A percentile compares a stretch with the other conserved stretches of the same genome.
Evolutionary conservation across 2,329 filamentous ascomycete species (phyloP).

Genomic region (Calonectria honghensis): DNA sequence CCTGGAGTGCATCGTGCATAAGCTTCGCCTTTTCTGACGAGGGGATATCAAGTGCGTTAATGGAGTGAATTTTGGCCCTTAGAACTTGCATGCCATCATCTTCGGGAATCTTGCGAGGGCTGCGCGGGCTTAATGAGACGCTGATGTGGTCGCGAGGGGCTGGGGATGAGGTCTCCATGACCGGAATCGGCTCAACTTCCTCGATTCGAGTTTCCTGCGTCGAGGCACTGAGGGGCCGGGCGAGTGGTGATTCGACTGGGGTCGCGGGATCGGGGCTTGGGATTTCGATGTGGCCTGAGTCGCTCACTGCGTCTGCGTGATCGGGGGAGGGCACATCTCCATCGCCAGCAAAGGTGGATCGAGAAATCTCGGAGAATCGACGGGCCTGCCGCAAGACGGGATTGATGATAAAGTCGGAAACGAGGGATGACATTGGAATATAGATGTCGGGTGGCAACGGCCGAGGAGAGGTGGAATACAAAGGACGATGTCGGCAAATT

Average conservation of each 20-base stretch:
- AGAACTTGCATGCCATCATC: slow-evolving; percentile 86
- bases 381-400: slow-evolving; percentile 80
- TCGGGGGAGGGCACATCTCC: slow-evolving; percentile 55
- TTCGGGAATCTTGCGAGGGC: slow-evolving; percentile 74
- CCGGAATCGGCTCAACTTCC: slow-evolving; percentile 49
- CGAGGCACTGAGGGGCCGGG: slow-evolving; percentile 59
- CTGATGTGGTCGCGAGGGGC: slow-evolving; percentile 59
- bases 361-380: slow-evolving; percentile 74
- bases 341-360: slow-evolving; percentile 61
- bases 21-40: slow-evolving; percentile 80
- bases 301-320: slow-evolving; percentile 52
- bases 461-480: slow-evolving; percentile 26
- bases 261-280: slow-evolving; percentile 47
- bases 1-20: slow-evolving; percentile 83
- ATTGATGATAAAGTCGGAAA: slow-evolving; percentile 79
- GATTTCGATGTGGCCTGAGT: slow-evolving; percentile 51
- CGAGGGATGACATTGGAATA: slow-evolving; percentile 75
- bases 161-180: slow-evolving; percentile 46
- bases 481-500: slow-evolving; percentile 4
- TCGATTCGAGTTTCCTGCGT: slow-evolving; percentile 60
- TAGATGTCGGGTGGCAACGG: slow-evolving; percentile 43
- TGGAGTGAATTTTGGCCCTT: slow-evolving; percentile 79
- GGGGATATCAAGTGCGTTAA: slow-evolving; percentile 77
- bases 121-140: slow-evolving; percentile 56
- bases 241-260: slow-evolving; percentile 52